Conservation (phyloP, 1,284 basidiomycete genomes). For the Vanrija humicola region DNA sequence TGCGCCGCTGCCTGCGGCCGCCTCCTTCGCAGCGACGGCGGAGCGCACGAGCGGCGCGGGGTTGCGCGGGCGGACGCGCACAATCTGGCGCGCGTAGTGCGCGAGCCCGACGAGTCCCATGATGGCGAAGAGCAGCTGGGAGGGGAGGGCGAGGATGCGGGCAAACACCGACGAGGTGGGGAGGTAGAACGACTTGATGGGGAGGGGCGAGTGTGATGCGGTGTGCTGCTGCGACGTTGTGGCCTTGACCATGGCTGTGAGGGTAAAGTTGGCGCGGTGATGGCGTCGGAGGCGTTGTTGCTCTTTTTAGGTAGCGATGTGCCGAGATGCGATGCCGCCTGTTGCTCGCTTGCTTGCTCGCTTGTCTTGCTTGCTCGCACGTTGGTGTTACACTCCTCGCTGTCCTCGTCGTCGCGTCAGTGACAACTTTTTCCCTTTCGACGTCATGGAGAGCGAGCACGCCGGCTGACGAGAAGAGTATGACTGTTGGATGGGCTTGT, state of each 20-base stretch:
- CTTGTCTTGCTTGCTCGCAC: too few species aligned
- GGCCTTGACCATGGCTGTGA: neutral
- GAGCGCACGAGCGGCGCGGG: conserved; percentile 4
- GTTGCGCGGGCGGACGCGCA: conserved; percentile 27
- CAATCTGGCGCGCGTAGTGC: conserved; percentile 39
- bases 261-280: neutral
- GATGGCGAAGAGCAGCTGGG: conserved; percentile 27
- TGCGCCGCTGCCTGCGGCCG: neutral
- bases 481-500: too few species aligned
- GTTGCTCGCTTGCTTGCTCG: too few species aligned
- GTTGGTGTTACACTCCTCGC: too few species aligned
- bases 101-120: conserved; percentile 37
- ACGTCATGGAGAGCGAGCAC: too few species aligned
- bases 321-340: too few species aligned
- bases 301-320: too few species aligned
- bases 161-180: conserved; percentile 6
- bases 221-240: neutral
- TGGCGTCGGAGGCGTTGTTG: too few species aligned
- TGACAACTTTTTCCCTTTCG: too few species aligned
- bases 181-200: conserved; percentile 2
- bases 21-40: neutral
- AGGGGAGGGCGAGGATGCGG: conserved; percentile 18
- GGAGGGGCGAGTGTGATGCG: neutral
- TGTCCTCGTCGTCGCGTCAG: too few species aligned
- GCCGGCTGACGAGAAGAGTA: too few species aligned